Percentiles rank a stretch among this genome's conserved stretches.
phyloP scores from a whole-genome alignment of 345 rosid species.

The Nasturtium officinale region DNA sequence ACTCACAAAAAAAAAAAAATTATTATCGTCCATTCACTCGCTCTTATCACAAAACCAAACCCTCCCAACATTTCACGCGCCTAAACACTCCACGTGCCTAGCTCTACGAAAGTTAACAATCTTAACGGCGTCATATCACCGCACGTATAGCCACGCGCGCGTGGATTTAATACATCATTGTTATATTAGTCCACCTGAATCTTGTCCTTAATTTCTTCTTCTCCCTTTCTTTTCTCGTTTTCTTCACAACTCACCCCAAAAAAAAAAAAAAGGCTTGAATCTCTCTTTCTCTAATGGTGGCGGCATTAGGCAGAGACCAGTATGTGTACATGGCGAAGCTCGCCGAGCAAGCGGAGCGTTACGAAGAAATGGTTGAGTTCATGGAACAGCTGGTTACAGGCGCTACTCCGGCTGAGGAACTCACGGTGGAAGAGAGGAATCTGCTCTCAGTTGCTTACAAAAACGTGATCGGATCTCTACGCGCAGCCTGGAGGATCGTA shows the following conservation, averaged over 20 bases:
- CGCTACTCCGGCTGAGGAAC: slow-evolving; percentile 79
- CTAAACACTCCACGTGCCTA: not conserved
- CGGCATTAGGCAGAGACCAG: slow-evolving; percentile 70
- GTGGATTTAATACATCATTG: not conserved
- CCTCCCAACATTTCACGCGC: slow-evolving; percentile 9
- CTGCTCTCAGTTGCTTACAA: slow-evolving; percentile 95
- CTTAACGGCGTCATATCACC: not conserved
- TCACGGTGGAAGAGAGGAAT: slow-evolving; percentile 91
- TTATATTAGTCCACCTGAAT: slow-evolving; percentile 28
- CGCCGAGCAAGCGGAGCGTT: slow-evolving; percentile 97
- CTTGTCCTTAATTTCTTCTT: slow-evolving; percentile 33
- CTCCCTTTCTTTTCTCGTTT: not conserved
- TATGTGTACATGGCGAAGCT: slow-evolving; percentile 92
- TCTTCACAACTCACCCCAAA: not conserved
- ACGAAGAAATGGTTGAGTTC: slow-evolving; percentile 96
- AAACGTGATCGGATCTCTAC: slow-evolving; percentile 97
- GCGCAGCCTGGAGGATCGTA: slow-evolving; percentile 96
- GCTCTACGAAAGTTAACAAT: not conserved
- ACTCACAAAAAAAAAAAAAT: slow-evolving; percentile 9
- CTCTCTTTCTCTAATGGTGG: slow-evolving; percentile 40
- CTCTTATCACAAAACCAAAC: slow-evolving; percentile 40
- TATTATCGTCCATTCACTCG: slow-evolving; percentile 40
- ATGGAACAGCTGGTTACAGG: slow-evolving; percentile 84
- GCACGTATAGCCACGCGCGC: slow-evolving; percentile 15
- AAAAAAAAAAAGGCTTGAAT: not conserved